Evolutionary conservation across 1,139 yeast species (phyloP).

Genomic region (Taphrina populina): DNA sequence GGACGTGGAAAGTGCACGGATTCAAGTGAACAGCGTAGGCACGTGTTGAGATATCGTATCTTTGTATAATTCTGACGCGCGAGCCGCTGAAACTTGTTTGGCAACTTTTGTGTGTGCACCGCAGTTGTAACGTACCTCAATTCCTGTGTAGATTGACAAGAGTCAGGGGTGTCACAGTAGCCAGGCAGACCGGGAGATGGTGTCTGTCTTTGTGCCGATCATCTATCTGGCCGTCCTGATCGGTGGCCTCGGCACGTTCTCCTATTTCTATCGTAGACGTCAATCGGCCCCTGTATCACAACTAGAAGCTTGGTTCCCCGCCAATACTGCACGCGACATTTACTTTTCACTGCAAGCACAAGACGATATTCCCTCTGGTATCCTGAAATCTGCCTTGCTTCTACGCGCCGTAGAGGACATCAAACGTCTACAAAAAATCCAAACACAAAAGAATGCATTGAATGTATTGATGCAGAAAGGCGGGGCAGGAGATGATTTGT

Average conservation of each 20-base stretch:
- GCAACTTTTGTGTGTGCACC: too few species aligned
- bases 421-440: conserved; percentile 65
- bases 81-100: too few species aligned
- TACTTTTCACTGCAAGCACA: conserved; percentile 53
- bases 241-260: conserved; percentile 70
- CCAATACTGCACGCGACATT: conserved; percentile 63
- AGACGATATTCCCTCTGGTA: conserved; percentile 15
- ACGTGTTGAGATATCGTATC: too few species aligned
- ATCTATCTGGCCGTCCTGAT: conserved; percentile 72
- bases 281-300: conserved; percentile 51
- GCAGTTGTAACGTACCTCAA: too few species aligned
- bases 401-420: conserved; percentile 73
- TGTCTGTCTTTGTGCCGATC: conserved; percentile 66
- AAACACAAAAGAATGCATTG: conserved; percentile 68
- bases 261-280: conserved; percentile 54
- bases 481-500: conserved; percentile 83
- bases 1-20: conserved; percentile 20
- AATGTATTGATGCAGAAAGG: conserved; percentile 79
- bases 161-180: background rate
- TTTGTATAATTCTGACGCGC: too few species aligned
- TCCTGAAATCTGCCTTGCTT: conserved; percentile 59
- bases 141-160: too few species aligned
- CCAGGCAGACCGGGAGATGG: too few species aligned
- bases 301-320: conserved; percentile 68
- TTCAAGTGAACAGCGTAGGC: too few species aligned